Conservation (phyloP, 1,284 basidiomycete genomes). For the Inonotus hispidus region DNA sequence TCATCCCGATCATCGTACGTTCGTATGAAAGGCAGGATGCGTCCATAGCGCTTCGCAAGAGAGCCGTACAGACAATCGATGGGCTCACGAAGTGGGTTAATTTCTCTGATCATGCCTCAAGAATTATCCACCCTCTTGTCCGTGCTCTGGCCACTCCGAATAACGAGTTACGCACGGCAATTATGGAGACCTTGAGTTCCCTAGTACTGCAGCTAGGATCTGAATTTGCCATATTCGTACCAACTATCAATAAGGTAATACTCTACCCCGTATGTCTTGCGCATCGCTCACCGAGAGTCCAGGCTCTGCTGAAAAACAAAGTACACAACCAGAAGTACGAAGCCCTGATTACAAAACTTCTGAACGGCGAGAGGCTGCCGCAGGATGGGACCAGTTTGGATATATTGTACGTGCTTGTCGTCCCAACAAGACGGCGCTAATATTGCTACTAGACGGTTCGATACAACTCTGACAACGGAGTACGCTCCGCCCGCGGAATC, state of each 20-base stretch:
- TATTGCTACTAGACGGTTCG: constrained; percentile 38
- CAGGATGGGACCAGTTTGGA: constrained; percentile 64
- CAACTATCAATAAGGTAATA: constrained; percentile 89
- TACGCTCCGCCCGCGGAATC: constrained; percentile 76
- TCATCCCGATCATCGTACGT: constrained; percentile 92
- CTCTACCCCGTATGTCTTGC: constrained; percentile 2
- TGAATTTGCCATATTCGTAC: constrained; percentile 96
- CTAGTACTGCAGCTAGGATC: constrained; percentile 91
- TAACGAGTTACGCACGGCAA: constrained; percentile 74
- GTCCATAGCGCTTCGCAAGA: constrained; percentile 72
- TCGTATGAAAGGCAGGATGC: constrained; percentile 86
- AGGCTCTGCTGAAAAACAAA: constrained; percentile 76
- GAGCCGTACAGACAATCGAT: constrained; percentile 89
- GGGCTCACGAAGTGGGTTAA: constrained; percentile 92
- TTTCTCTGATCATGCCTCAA: constrained; percentile 97
- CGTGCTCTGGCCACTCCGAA: constrained; percentile 82
- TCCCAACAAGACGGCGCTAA: constrained; percentile 13
- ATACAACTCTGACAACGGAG: constrained; percentile 59
- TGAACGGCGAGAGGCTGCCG: constrained; percentile 90
- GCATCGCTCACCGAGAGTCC: constrained; percentile 2
- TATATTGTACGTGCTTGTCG: constrained; percentile 40
- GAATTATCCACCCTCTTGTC: constrained; percentile 94
- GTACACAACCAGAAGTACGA: constrained; percentile 89
- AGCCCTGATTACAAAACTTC: constrained; percentile 79
- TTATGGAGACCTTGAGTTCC: constrained; percentile 93